A percentile compares a stretch with the other conserved stretches of the same genome.
phyloP scores from a whole-genome alignment of 352 stramenopile genomes.

The Pythium aphanidermatum region DNA sequence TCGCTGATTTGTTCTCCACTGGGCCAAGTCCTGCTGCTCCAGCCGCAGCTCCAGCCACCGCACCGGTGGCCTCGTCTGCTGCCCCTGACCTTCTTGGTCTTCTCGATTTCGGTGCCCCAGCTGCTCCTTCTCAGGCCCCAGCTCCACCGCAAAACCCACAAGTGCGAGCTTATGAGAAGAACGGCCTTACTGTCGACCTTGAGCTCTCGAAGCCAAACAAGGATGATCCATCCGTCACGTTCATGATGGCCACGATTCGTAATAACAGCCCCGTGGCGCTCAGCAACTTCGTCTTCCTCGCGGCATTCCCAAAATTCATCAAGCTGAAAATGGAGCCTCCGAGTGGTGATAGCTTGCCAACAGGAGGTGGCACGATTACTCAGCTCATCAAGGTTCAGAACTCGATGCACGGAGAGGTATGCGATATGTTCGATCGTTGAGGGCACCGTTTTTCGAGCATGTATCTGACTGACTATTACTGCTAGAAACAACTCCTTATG shows the following conservation, averaged over 20 bases:
- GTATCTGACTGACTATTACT: constrained; percentile 10
- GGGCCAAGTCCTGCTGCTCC: constrained; percentile 19
- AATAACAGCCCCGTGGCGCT: constrained; percentile 88
- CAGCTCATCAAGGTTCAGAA: constrained; percentile 97
- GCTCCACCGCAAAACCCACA: constrained; percentile 30
- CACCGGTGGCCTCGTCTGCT: constrained; percentile 12
- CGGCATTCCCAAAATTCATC: constrained; percentile 97
- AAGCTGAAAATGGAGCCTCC: constrained; percentile 98
- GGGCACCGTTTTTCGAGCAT: too few relatives aligned
- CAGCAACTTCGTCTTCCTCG: constrained; percentile 91
- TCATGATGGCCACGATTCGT: constrained; percentile 89
- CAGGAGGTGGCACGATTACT: constrained; percentile 77
- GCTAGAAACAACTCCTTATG: constrained; percentile 85
- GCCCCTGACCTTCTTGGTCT: constrained; percentile 51
- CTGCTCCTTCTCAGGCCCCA: constrained; percentile 15
- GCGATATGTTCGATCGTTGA: too few relatives aligned
- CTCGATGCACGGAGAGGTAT: constrained; percentile 88
- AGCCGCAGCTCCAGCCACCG: constrained; percentile 4
- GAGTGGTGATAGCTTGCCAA: constrained; percentile 86
- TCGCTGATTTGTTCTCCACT: constrained; percentile 93
- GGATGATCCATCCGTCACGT: constrained; percentile 89
- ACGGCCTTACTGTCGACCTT: constrained; percentile 91
- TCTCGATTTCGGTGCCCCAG: constrained; percentile 62
- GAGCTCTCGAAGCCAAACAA: constrained; percentile 91
- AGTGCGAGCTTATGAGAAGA: constrained; percentile 94